Conservation (phyloP, 345 rosid genomes). For the Mangifera indica region DNA sequence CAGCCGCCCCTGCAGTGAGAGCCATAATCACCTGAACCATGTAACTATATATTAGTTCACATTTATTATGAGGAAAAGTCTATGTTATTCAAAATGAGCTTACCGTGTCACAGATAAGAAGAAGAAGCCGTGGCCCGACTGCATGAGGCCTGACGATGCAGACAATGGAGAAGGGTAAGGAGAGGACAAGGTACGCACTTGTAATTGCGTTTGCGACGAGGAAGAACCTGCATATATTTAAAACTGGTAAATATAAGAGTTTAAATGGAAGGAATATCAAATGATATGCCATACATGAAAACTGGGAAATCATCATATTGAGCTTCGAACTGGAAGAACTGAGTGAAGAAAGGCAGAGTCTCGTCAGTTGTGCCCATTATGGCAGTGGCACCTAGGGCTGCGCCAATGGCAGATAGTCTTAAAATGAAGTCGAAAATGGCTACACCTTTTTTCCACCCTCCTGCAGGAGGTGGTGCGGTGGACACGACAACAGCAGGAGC, state of each 20-base stretch:
- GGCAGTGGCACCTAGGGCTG: slow-evolving; percentile 42
- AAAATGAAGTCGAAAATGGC: slow-evolving; percentile 52
- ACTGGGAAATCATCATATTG: slow-evolving; percentile 41
- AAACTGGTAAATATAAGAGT: too few species aligned
- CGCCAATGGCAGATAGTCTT: slow-evolving; percentile 37
- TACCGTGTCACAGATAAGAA: slow-evolving; percentile 44
- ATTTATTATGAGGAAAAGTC: too few species aligned
- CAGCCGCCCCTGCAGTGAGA: slow-evolving; percentile 31
- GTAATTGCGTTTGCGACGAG: slow-evolving; percentile 35
- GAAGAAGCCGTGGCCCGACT: slow-evolving; percentile 39
- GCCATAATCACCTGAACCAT: slow-evolving; percentile 37
- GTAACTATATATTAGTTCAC: neutral
- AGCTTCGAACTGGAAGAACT: slow-evolving; percentile 63
- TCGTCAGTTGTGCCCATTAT: slow-evolving; percentile 42
- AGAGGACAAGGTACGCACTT: slow-evolving; percentile 50
- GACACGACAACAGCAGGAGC: slow-evolving; percentile 15
- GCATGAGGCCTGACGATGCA: slow-evolving; percentile 49
- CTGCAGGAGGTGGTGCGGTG: neutral
- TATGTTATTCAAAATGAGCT: neutral
- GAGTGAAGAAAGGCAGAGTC: slow-evolving; percentile 64
- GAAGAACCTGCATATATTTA: slow-evolving; percentile 40
- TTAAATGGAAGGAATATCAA: neutral
- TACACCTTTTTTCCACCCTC: slow-evolving; percentile 39
- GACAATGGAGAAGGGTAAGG: slow-evolving; percentile 53
- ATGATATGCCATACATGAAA: slow-evolving; percentile 31